Percentiles rank a stretch among this genome's conserved stretches.
Conservation (phyloP, 164 flowering plant genomes). For the Vitis rotundifolia region DNA sequence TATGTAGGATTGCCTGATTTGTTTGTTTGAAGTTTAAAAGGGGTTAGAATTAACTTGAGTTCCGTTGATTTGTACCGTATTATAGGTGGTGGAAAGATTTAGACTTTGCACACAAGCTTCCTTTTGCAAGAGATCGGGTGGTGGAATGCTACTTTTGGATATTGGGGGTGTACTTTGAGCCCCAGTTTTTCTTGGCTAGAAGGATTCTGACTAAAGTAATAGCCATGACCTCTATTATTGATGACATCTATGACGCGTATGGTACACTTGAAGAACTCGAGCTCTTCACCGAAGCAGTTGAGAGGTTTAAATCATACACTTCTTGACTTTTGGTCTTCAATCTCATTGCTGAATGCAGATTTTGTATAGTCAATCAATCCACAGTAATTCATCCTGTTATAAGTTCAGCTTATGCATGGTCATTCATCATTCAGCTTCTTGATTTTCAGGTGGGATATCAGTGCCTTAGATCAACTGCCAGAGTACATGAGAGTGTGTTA, state of each 20-base stretch:
- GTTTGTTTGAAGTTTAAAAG: no score
- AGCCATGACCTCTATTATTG: constrained; percentile 17
- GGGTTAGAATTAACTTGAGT: no score
- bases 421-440: no score
- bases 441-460: constrained; percentile 41
- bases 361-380: no score
- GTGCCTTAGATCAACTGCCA: constrained; percentile 30
- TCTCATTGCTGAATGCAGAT: no score
- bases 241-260: constrained; percentile 28
- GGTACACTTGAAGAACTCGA: constrained; percentile 27
- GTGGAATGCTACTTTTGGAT: constrained; percentile 46
- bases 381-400: no score
- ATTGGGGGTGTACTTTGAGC: constrained; percentile 29
- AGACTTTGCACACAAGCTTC: constrained; percentile 25
- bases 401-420: no score
- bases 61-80: not conserved
- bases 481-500: constrained; percentile 40
- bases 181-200: constrained; percentile 26
- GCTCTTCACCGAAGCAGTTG: constrained; percentile 24
- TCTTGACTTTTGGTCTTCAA: no score
- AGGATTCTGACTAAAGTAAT: constrained; percentile 14
- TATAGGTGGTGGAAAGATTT: constrained; percentile 47
- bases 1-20: no score
- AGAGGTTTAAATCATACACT: constrained; percentile 18
- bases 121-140: constrained; percentile 39